Evolutionary conservation across 306 rosid species (phyloP), one percentile per base, ranked within the genome.

Genomic region (Gastrolobium bilobum): DNA sequence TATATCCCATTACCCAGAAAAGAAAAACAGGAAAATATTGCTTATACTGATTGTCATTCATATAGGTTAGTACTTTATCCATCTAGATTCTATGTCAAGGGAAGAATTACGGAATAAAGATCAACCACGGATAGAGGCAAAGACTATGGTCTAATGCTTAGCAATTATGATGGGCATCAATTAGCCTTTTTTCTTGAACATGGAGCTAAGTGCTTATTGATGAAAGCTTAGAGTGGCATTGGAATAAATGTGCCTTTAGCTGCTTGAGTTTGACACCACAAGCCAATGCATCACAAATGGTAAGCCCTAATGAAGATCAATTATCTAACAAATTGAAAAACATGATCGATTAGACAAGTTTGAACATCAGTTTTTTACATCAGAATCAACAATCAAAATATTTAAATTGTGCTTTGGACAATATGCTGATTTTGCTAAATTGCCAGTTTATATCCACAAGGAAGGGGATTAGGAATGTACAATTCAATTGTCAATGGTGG

Each of bases 401-500:
- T 83, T 51, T 82, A 52, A 56, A 33, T 65, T 30, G 4, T 10
- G 81, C 75, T 85, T 69, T 51, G 72, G 68, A 80, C 80, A 47
- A 71, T 61, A 73, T 61, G 84, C 86, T 76, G 76, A 71, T 79
- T 34, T 54, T 79, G 89, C 57, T 78, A 72, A 85, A 67, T 85
- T 56, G 66, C 66, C 81, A 79, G 1, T 73, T 31, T 37, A 77
- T 57, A 73, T 81, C 78, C 87, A 85, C 82, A 81, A 15, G 50
- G 50, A 37, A 44, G 26, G 54, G 76, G 83, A 62, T 73, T 58
- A 70, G 70, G 95, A 83, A 89, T 91, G 84, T 89, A 94, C 97
- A 92, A 56, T 86, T 86, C 88, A 92, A 63, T 92, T 85, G 88
- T 68, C 66, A 76, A 71, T 81, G 15, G 67, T 56, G 11, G 30